These are phyloP conservation scores for Vitis hybrid DNA, from an alignment of 177 flowering plant species.

Conservation along the genomic window DNA sequence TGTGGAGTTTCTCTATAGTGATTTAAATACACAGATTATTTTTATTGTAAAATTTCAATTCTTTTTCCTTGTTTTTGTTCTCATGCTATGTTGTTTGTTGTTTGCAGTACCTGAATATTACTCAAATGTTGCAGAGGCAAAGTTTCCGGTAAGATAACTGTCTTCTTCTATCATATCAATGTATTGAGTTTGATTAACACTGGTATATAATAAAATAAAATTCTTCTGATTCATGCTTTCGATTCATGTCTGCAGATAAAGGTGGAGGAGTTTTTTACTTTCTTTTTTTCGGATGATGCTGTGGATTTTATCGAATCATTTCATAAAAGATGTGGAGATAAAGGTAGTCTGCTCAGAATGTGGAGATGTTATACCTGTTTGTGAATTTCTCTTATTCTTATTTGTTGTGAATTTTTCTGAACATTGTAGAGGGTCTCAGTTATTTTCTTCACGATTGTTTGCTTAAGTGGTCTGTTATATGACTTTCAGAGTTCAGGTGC, in stretches of 20 bases:
- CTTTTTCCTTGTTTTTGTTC: not conserved
- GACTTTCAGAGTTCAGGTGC: slow-evolving; percentile 65
- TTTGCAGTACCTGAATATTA: slow-evolving; percentile 70
- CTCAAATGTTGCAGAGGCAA: slow-evolving; percentile 71
- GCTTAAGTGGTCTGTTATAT: slow-evolving; percentile 3
- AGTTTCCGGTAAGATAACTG: slow-evolving; percentile 62
- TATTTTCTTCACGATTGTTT: not conserved
- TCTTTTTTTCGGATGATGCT: slow-evolving; percentile 72
- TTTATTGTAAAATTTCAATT: not conserved
- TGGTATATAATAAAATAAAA: not conserved
- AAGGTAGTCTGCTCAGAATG: slow-evolving; percentile 47
- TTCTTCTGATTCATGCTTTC: slow-evolving; percentile 5
- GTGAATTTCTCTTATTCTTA: slow-evolving; percentile 3
- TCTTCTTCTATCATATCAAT: not conserved
- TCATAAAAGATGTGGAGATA: slow-evolving; percentile 79
- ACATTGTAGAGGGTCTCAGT: not conserved
- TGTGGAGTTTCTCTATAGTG: too few relatives aligned
- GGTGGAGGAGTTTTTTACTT: slow-evolving; percentile 73
- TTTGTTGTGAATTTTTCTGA: not conserved
- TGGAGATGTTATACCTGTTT: not conserved
- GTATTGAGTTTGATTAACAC: not conserved
- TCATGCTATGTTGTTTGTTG: slow-evolving; percentile 10
- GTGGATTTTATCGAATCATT: slow-evolving; percentile 59
- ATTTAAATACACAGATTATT: not conserved
- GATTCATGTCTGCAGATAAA: slow-evolving; percentile 47